Percentiles rank a stretch among this genome's conserved stretches.
Evolutionary conservation across 345 rosid genomes (phyloP).

Genomic region (Eucalyptus dawsonii): DNA sequence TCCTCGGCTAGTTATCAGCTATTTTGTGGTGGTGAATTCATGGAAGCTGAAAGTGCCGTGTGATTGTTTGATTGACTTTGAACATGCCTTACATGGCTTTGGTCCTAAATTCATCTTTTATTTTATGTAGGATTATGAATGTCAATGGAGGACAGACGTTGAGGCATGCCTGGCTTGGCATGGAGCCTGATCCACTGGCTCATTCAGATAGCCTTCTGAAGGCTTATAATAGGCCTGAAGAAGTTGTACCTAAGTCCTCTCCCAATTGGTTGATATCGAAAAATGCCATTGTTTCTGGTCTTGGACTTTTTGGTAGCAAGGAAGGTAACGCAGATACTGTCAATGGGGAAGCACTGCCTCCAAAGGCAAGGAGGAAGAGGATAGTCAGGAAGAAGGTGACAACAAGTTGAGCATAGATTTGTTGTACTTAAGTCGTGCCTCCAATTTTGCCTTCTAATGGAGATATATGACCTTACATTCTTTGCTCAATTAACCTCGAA

Average conservation of each 20-base stretch:
- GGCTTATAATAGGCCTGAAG: constrained; percentile 58
- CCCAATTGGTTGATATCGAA: constrained; percentile 81
- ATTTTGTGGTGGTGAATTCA: neutral
- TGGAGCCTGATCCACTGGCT: constrained; percentile 74
- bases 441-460: constrained; percentile 12
- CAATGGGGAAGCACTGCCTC: constrained; percentile 31
- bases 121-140: constrained; percentile 52
- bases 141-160: constrained; percentile 58
- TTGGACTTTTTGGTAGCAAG: constrained; percentile 67
- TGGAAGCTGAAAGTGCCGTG: neutral
- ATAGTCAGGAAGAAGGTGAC: constrained; percentile 68
- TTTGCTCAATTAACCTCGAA: neutral
- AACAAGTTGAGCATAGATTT: constrained; percentile 19
- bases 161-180: constrained; percentile 80
- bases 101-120: neutral
- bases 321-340: constrained; percentile 28
- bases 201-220: constrained; percentile 58
- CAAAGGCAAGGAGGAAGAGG: constrained; percentile 70
- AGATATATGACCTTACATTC: neutral
- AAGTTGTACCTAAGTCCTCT: constrained; percentile 16
- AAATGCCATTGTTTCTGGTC: constrained; percentile 66
- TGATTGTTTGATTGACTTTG: neutral
- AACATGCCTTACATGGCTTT: neutral
- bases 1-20: neutral
- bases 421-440: neutral